Base-by-base conservation (phyloP, 1,139 yeast species). In the Blastobotrys arbuscula region DNA sequence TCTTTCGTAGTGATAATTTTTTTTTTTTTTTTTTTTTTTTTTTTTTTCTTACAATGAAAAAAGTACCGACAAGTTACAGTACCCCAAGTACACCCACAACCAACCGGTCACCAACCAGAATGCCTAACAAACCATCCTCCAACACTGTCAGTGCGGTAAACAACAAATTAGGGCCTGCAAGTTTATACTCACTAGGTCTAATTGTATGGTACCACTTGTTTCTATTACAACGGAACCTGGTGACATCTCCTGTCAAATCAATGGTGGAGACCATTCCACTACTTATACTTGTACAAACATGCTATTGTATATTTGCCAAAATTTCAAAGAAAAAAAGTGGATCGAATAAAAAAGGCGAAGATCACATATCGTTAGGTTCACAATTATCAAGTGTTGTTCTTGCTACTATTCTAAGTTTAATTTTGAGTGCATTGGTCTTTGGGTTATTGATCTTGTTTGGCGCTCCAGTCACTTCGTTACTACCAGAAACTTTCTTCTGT, bases 401-500 rank as follows among this genome's bases (percentile, higher is more conserved):
- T 33, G 65, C 72, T 8, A 55, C 65, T 2, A 52, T 69, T 13
- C 60, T 71, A 21, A 52, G 82, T 6, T 50, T 73, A 12, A 52
- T 76, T 13, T 68, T 80, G 42, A 69, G 86, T 1, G 51, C 77
- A 1, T 81, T 84, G 2, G 64, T 84, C 1, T 78, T 77, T 58
- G 57, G 73, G 1, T 61, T 77, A 1, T 63, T 84, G 46, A 69
- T 89, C 2, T 60, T 89, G n/a, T 79, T 87, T 61, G 98, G 98
- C 6, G 96, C 97, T 0, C 97, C 97, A 20, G 71, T 85, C 39
- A 71, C 80, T 1, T 70, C 78, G 1, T 73, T 75, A 44, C 59
- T 77, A 21, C 55, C 58, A n/a, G 83, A 82, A 59, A 87, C 96
- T 0, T 73, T 76, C 54, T 64, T 83, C 8, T 68, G 87, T 47